phyloP scores from a whole-genome alignment of 768 basidiomycete genomes.

The Termitomyces sp. region DNA sequence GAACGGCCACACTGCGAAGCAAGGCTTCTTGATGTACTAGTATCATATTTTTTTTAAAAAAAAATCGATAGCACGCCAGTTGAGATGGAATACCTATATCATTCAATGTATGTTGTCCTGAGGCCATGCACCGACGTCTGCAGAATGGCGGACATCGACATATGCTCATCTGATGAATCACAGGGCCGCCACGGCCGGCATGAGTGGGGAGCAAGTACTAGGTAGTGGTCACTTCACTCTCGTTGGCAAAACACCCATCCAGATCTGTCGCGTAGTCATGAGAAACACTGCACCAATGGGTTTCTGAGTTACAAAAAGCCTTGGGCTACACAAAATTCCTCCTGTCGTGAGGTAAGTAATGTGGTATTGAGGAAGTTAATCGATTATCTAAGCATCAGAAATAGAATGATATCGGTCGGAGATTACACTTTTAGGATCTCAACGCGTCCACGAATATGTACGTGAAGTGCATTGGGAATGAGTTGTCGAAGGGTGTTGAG shows the following conservation, averaged over 20 bases:
- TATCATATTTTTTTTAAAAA: background rate
- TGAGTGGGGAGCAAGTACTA: background rate
- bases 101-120: background rate
- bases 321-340: too few relatives aligned
- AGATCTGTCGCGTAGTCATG: background rate
- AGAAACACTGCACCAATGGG: background rate
- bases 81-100: background rate
- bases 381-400: background rate
- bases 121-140: background rate
- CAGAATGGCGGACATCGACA: background rate
- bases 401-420: too few relatives aligned
- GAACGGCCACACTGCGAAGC: too few relatives aligned
- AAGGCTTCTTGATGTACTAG: background rate
- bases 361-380: too few relatives aligned
- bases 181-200: background rate
- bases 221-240: background rate
- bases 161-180: background rate
- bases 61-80: background rate
- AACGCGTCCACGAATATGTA: background rate
- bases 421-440: background rate
- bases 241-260: too few relatives aligned
- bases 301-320: background rate
- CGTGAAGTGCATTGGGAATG: background rate
- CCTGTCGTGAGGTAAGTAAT: too few relatives aligned
- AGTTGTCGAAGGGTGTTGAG: background rate